Evolutionary conservation across 768 basidiomycete genomes (phyloP).

Genomic region (Russula sp.): DNA sequence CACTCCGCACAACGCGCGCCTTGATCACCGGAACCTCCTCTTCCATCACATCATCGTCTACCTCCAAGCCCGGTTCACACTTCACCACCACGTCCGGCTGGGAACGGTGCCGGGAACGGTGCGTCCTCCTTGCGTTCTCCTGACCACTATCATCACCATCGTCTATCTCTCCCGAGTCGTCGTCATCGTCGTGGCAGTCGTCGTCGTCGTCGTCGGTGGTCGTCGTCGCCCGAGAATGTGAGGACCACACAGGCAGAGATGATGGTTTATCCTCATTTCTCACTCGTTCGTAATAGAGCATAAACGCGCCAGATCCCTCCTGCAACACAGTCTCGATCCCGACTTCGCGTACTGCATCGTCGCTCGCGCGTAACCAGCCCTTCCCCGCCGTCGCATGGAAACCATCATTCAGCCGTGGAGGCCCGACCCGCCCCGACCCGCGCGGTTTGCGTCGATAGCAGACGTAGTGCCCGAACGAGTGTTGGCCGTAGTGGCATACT

Average conservation of each 20-base stretch:
- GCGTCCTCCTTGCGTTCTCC: conserved; percentile 32
- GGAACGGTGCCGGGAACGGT: no score
- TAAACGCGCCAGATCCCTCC: conserved; percentile 78
- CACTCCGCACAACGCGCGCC: conserved; percentile 31
- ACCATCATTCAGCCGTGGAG: conserved; percentile 43
- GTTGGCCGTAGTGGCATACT: conserved; percentile 91
- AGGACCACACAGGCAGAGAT: neutral
- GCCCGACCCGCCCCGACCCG: conserved; percentile 41
- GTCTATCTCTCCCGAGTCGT: conserved; percentile 56
- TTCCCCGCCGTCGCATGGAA: conserved; percentile 44
- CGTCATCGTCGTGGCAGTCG: conserved; percentile 32
- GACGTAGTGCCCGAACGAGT: conserved; percentile 93
- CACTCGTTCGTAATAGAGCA: conserved; percentile 91
- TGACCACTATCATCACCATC: conserved; percentile 40
- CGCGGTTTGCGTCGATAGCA: conserved; percentile 84
- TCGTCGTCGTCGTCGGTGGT: conserved; percentile 39
- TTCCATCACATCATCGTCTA: neutral
- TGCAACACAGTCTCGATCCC: conserved; percentile 70
- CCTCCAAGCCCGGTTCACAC: neutral
- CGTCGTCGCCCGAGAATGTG: neutral
- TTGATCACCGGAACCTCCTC: conserved; percentile 6
- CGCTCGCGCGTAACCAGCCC: conserved; percentile 88
- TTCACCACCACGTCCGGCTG: conserved; percentile 11
- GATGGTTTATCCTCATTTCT: neutral
- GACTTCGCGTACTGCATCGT: conserved; percentile 74